phyloP scores from a whole-genome alignment of 495 filamentous ascomycete species.

The Daldinia decipiens region DNA sequence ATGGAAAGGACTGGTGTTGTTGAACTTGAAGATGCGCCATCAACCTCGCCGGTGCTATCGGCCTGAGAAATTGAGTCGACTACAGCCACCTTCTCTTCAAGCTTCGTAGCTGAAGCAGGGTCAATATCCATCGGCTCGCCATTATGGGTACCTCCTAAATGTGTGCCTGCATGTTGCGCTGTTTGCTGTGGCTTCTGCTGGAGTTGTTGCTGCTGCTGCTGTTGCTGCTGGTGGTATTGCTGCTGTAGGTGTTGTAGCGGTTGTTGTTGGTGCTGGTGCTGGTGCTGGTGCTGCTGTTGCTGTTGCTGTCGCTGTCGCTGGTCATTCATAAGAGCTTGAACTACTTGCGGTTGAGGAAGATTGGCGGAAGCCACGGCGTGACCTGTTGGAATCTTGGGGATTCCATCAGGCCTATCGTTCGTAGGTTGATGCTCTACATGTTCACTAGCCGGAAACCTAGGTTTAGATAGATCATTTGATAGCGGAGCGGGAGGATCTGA shows the following conservation, averaged over 20 bases:
- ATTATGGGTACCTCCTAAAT: slow-evolving; percentile 36
- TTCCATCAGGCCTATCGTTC: slow-evolving; percentile 13
- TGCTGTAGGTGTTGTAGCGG: slow-evolving; percentile 10
- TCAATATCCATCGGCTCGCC: slow-evolving; percentile 43
- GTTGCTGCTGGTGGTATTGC: too few relatives aligned
- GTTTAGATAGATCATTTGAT: slow-evolving; percentile 17
- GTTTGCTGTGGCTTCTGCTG: slow-evolving; percentile 9
- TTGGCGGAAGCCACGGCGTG: background rate
- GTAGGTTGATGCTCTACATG: slow-evolving; percentile 3
- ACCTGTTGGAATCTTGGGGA: background rate
- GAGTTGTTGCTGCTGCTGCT: slow-evolving; percentile 20
- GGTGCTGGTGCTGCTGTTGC: slow-evolving; percentile 13
- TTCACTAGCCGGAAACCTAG: slow-evolving; percentile 7
- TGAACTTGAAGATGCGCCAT: slow-evolving; percentile 56
- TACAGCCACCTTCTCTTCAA: slow-evolving; percentile 11
- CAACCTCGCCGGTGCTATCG: slow-evolving; percentile 26
- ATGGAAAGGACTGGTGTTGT: slow-evolving; percentile 54
- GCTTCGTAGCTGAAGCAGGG: slow-evolving; percentile 26
- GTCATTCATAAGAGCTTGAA: slow-evolving; percentile 10
- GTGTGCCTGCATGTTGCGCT: slow-evolving; percentile 6
- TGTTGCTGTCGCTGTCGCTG: slow-evolving; percentile 12
- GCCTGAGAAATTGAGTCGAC: slow-evolving; percentile 19
- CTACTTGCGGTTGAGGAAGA: slow-evolving; percentile 7
- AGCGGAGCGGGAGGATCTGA: slow-evolving; percentile 1
- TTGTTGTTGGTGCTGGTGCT: slow-evolving; percentile 18